Percentiles rank a stretch among this genome's conserved stretches.
phyloP scores from a whole-genome alignment of 2,329 filamentous ascomycete genomes.

The Aspergillus quadricinctus region DNA sequence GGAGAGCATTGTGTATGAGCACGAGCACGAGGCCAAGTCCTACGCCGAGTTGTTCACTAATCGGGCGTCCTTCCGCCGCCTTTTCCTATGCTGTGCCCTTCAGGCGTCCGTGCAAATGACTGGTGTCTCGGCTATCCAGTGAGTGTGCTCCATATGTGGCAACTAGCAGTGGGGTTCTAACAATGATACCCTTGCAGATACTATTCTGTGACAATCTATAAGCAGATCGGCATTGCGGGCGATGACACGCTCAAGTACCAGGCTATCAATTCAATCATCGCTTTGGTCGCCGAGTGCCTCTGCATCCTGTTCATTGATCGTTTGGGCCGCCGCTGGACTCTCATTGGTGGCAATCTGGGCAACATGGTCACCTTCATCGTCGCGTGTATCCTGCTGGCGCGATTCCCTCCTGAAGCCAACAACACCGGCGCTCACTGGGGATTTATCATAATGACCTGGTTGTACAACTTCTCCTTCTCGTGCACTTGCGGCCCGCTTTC shows the following conservation, averaged over 20 bases:
- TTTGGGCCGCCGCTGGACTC: constrained; percentile 65
- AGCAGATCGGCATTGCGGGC: constrained; percentile 63
- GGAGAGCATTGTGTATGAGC: constrained; percentile 61
- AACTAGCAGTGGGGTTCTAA: background rate
- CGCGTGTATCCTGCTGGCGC: constrained; percentile 52
- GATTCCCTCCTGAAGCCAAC: constrained; percentile 56
- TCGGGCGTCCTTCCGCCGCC: constrained; percentile 63
- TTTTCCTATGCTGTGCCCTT: constrained; percentile 65
- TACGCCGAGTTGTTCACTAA: constrained; percentile 65
- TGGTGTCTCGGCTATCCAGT: constrained; percentile 67
- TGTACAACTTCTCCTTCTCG: constrained; percentile 75
- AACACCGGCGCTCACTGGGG: constrained; percentile 38
- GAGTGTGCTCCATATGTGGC: constrained; percentile 7
- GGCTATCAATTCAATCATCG: constrained; percentile 68
- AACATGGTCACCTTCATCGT: constrained; percentile 72
- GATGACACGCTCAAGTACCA: constrained; percentile 69
- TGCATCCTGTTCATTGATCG: constrained; percentile 65
- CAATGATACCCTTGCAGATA: constrained; percentile 41
- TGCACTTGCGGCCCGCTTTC: constrained; percentile 65
- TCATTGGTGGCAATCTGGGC: constrained; percentile 67
- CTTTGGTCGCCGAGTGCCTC: constrained; percentile 62
- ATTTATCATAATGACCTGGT: constrained; percentile 73
- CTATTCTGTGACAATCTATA: constrained; percentile 64
- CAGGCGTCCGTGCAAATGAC: constrained; percentile 75
- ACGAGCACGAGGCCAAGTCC: constrained; percentile 65